Base-by-base conservation (phyloP, 768 basidiomycete genomes). In the Nevesoporus exiguus region DNA sequence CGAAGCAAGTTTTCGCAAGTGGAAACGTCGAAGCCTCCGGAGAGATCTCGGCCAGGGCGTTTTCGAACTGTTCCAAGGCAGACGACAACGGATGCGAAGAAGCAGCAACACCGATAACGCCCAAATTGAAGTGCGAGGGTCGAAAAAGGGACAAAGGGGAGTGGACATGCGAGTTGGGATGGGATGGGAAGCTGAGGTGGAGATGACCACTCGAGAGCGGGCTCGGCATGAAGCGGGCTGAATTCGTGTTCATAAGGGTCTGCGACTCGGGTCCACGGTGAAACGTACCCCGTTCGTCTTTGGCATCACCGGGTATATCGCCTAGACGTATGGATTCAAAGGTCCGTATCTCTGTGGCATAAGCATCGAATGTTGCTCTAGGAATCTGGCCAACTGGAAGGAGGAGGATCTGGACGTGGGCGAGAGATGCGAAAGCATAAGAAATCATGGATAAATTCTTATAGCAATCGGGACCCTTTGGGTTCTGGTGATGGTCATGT, bases 81-180 rank as follows among this genome's bases (percentile, higher is more conserved):
- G 80, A 72, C 5, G 78, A 68, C 24, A 83, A 66, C 5, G 82
- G 71, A 52, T 83, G 79, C 27, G 75, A 73, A 56, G 79, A 76
- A 29, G 85, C 80, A 24, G 93, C 84, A 30, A 99, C 78, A 10
- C 95, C 97, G 62, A 99, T 85, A 49, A 96, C 85, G 21, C 88
- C 93, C 17, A 98, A 74, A 3, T 93, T 86, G 56, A 93, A 93
- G 57, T 87, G 84, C 2, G 88, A 94, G 46, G 83, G 82, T 39
- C 84, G 82, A 59, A 98, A 76, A 42, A 95, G 78, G 40, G 86
- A 80, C 42, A 97, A 72, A 7, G 86, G 74, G 11, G 76, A 63
- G 60, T 93, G 85, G 27, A 86, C 80, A 52, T 74, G 77, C n/a
- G 85, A 82, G 4, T 81, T 84, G 3, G 86, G 90, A 68, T 88